A percentile compares a stretch with the other conserved stretches of the same genome.
phyloP scores from a whole-genome alignment of 148 eudicot genomes.

The Arbutus unedo region DNA sequence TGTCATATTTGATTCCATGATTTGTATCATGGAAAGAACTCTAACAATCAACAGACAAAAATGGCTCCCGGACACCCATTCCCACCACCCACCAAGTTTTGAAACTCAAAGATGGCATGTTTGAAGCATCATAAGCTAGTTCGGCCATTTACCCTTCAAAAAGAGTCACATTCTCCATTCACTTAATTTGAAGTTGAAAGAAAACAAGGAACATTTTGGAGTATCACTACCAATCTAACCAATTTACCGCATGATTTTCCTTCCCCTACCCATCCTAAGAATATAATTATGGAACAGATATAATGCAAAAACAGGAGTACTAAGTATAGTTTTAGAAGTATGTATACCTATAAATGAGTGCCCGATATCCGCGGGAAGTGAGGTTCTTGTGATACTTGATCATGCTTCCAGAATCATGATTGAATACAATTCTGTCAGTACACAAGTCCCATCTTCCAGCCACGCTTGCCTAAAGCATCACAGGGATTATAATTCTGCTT shows the following conservation, averaged over 20 bases:
- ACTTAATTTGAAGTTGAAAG: not conserved
- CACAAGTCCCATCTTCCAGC: slow-evolving; percentile 77
- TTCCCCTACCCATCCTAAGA: too few relatives aligned
- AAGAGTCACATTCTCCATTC: not conserved
- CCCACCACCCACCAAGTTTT: not conserved
- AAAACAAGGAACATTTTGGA: not conserved
- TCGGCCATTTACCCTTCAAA: not conserved
- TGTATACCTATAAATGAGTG: slow-evolving; percentile 77
- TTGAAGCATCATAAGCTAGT: not conserved
- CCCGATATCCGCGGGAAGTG: slow-evolving; percentile 74
- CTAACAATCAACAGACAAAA: not conserved
- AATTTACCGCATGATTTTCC: not conserved
- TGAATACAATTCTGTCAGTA: slow-evolving; percentile 47
- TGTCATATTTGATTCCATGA: not conserved
- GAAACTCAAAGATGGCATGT: not conserved
- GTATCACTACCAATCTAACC: not conserved
- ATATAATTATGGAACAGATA: not conserved
- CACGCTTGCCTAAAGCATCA: slow-evolving; percentile 47
- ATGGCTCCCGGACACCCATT: not conserved
- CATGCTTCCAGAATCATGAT: slow-evolving; percentile 95
- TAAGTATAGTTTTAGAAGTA: not conserved
- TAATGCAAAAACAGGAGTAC: not conserved
- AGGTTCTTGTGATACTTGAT: slow-evolving; percentile 84
- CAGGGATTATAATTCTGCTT: not conserved
- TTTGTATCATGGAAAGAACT: not conserved